Evolutionary conservation across 208 protist genomes (phyloP), one percentile per base, ranked within the genome.

Genomic region (Crithidia acanthocephali): DNA sequence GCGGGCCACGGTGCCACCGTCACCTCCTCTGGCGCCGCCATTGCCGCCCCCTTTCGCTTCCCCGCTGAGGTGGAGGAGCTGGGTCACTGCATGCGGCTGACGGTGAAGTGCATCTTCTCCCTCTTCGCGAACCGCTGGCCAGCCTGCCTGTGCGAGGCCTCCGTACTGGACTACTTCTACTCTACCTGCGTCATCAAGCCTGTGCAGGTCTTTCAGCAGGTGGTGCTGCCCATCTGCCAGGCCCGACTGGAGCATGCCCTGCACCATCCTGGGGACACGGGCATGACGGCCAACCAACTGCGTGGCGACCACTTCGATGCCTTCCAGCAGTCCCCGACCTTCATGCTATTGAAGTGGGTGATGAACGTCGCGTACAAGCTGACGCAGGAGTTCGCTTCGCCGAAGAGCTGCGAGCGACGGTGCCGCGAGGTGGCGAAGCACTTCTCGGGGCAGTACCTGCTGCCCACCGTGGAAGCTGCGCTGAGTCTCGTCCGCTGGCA

Each of bases 401-500:
- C 90, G 51, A 91, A 89, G 57, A 76, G 65, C 37, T 91, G 84
- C 62, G 88, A 93, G 66, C 72, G 76, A 18, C 80, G 85, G 40
- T 87, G 82, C 51, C 74, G 81, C 37, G 65, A 37, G 2, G 84
- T 77, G 5, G 88, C 87, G 37, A 91, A 78, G 30, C 57, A 86
- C 61, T 96, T 93, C 47, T 62, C 65, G 20, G 37, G 73, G 7
- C 37, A 68, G 22, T 87, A 87, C 62, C 53, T 92, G 45, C 47
- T 45, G 30, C 51, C 47, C 16, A 70, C 86, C 50, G 85, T 81
- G 13, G 79, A 85, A 59, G 61, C 76, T 3, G 74, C 88, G 23
- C 76, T 94, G 60, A 68, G 77, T 35, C 56, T 96, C 30, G 85
- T 94, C 59, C 83, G 87, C 15, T 96, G 91, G 91, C 91, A 96